Conservation (phyloP, 2,329 filamentous ascomycete species). For the Neurospora sp. region DNA sequence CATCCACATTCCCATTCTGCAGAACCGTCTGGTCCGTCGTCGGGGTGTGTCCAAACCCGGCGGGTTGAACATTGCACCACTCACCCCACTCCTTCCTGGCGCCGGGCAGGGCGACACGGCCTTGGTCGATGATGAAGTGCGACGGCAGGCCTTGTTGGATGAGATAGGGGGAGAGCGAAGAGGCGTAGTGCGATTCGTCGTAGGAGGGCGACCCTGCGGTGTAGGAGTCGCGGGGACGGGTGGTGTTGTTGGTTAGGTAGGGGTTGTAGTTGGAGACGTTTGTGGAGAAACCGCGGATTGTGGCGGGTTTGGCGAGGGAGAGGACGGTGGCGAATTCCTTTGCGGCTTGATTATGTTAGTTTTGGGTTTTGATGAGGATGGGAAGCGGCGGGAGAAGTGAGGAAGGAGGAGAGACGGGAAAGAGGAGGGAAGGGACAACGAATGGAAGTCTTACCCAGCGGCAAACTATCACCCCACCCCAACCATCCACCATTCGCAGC, state of each 20-base stretch:
- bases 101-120: conserved; percentile 29
- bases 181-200: conserved; percentile 32
- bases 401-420: neutral
- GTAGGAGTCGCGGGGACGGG: conserved; percentile 28
- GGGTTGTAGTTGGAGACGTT: conserved; percentile 37
- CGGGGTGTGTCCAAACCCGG: conserved; percentile 29
- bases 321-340: conserved; percentile 31
- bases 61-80: conserved; percentile 33
- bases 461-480: conserved; percentile 30
- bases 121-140: conserved; percentile 36
- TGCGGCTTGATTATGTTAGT: conserved; percentile 22
- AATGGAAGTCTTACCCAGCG: conserved; percentile 21
- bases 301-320: conserved; percentile 17
- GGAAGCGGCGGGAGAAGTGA: neutral
- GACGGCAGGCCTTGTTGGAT: conserved; percentile 29
- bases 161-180: conserved; percentile 28
- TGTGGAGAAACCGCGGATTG: conserved; percentile 32
- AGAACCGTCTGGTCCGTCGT: conserved; percentile 19
- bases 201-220: conserved; percentile 30
- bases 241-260: conserved; percentile 23
- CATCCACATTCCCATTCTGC: conserved; percentile 28
- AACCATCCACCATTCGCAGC: conserved; percentile 35
- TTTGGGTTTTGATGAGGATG: neutral
- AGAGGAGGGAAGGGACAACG: neutral
- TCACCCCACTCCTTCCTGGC: conserved; percentile 29